phyloP scores from a whole-genome alignment of 2,329 filamentous ascomycete genomes.

The Exophiala aquamarina region DNA sequence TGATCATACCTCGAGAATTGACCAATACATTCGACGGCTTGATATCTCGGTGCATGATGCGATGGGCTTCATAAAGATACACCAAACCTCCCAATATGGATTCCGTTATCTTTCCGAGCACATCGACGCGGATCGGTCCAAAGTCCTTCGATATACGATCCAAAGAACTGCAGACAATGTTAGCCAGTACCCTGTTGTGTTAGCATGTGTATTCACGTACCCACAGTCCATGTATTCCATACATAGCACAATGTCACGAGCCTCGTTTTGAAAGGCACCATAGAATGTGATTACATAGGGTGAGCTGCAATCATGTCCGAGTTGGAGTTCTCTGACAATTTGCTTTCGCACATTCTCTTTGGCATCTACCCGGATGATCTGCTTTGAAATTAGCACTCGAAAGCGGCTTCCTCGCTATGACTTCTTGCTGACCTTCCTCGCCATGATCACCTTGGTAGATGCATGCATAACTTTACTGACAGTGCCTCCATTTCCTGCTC shows the following conservation, averaged over 20 bases:
- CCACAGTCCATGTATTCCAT: constrained; percentile 99
- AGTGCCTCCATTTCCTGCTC: constrained; percentile 93
- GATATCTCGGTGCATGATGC: constrained; percentile 99
- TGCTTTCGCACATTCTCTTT: constrained; percentile 96
- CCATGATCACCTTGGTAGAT: constrained; percentile 94
- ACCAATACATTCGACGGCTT: constrained; percentile 97
- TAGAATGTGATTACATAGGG: constrained; percentile 98
- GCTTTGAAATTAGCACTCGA: constrained; percentile 26
- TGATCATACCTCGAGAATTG: constrained; percentile 91
- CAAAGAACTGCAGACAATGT: constrained; percentile 64
- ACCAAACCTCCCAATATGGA: constrained; percentile 89
- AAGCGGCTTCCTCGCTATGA: not conserved
- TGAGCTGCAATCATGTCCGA: constrained; percentile 97
- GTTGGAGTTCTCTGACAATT: constrained; percentile 94
- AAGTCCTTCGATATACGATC: constrained; percentile 94
- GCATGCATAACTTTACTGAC: constrained; percentile 97
- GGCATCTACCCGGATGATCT: constrained; percentile 97
- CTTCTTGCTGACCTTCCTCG: constrained; percentile 74
- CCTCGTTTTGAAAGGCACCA: constrained; percentile 93
- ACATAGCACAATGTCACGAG: constrained; percentile 97
- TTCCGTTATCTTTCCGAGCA: constrained; percentile 96
- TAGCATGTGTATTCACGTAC: constrained; percentile 58
- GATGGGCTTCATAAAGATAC: constrained; percentile 91
- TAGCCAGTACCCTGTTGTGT: constrained; percentile 15
- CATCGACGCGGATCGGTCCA: constrained; percentile 91